Evolutionary conservation across 805 yeast genomes (phyloP), one percentile per base, ranked within the genome.

Genomic region (Wickerhamomyces mucosus): DNA sequence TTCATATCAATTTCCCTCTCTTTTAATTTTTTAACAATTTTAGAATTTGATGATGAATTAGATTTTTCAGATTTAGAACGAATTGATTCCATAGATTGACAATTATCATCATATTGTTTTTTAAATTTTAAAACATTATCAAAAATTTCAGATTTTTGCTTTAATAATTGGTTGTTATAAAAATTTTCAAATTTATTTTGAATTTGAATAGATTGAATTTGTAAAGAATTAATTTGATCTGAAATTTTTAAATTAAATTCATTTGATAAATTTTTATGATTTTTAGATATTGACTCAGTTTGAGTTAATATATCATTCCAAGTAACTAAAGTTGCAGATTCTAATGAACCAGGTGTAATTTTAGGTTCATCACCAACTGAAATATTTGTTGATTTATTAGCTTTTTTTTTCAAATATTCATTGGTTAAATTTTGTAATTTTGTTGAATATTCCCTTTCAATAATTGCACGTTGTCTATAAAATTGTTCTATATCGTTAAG

Each of bases 311-410:
- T 71, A 41, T 85, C 94, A 27, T 72, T 84, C 98, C 98, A 89
- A 2, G 94, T 72, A 10, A 83, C 94, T 39, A 88, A 59, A 12
- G 82, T 66, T 0, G 96, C 95, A 41, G 82, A 69, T 51, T 92
- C 97, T 30, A 89, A 62, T 0, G 96, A 85, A 0, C 99, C 98
- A 0, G 98, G 97, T 0, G 99, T 92, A 26, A 83, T 71, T 26
- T 75, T 69, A 0, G 99, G 98, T 13, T 72, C 71, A 38, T 84
- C 95, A 17, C 99, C 99, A 3, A 92, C 98, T 27, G 88, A 74
- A 18, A 92, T 56, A 11, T 59, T 53, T 0, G 89, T 72, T 9
- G 84, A 64, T 13, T 65, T 56, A 41, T 74, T 73, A 29, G 94
- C 79, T 51, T 88, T 86, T 54, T 74, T 79, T 37, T 75, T 78